Base-by-base conservation (phyloP, 2,329 filamentous ascomycete species). In the Trichoderma cornu-damae region DNA sequence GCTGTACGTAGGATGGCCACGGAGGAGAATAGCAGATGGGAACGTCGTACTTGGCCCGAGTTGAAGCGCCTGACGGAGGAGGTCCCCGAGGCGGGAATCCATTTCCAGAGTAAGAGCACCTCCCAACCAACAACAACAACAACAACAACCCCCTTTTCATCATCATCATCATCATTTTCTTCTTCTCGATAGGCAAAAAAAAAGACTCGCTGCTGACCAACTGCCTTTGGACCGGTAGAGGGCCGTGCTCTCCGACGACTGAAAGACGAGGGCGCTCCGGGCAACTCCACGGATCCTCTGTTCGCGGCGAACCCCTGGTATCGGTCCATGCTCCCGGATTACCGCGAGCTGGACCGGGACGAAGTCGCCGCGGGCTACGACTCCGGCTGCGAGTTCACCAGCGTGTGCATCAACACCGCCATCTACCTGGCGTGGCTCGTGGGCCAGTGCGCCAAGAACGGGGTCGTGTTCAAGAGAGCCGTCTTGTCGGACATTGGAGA, bases 351-450 rank as follows among this genome's bases (percentile, higher is more conserved):
- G 3, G 68, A 79, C 4, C 70, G 78, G 32, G 71, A 75, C 8
- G 78, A 87, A 63, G 74, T 96, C 1, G 81, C 83, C 0, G 65
- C 75, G 0, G 88, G 82, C 16, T 81, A 86, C 53, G 86, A 90
- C 60, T 87, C 86, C 9, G 91, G 85, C 22, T 88, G 83, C 50
- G 77, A 80, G 56, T 96, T 94, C 71, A 90, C 83, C 6, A 93
- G 89, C 1, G 86, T 96, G 38, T 96, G 92, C 73, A 93, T 96
- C 70, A 96, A 97, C 74, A 89, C 89, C 0, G 84, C 88, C 40
- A 74, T 96, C 58, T 97, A 96, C 73, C 83, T 96, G 2, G 84
- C 89, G 3, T 96, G 89, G 84, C 84, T 97, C 0, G 77, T 89
- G 0, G 88, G 89, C 0, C 86, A 94, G 73, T 95, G 90, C 69